These are phyloP conservation scores for Zopfia rhizophila DNA, from an alignment of 2,329 filamentous ascomycete species.

Conservation along the genomic window DNA sequence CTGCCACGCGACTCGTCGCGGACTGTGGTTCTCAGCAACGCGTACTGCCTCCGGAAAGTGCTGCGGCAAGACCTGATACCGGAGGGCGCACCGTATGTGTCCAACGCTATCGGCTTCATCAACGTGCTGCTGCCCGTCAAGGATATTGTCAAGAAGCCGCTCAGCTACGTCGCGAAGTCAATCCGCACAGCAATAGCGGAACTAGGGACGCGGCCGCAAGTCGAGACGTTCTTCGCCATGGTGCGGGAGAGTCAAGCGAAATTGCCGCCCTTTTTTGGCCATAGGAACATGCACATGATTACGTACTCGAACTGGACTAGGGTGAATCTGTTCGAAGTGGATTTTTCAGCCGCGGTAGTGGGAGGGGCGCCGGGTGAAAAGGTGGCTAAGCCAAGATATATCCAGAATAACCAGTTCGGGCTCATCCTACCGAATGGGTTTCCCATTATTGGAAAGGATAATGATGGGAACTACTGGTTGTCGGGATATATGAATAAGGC, in stretches of 20 bases:
- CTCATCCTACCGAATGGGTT: conserved; percentile 11
- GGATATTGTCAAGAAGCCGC: conserved; percentile 3
- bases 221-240: conserved; percentile 11
- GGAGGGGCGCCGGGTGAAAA: conserved; percentile 1
- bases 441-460: conserved; percentile 15
- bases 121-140: conserved; percentile 6
- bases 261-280: conserved; percentile 18
- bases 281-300: conserved; percentile 12
- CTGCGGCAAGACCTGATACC: conserved; percentile 11
- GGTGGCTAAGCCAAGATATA: conserved; percentile 11
- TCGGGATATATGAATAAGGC: conserved; percentile 12
- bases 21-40: conserved; percentile 9
- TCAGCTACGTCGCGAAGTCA: not conserved
- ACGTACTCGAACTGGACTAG: conserved; percentile 29
- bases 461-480: conserved; percentile 10
- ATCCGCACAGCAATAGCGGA: conserved; percentile 5
- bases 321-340: conserved; percentile 25
- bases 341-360: conserved; percentile 27
- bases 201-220: conserved; percentile 5
- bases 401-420: conserved; percentile 12
- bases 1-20: not conserved
- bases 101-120: conserved; percentile 10
- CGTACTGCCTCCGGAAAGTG: conserved; percentile 5
- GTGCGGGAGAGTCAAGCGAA: not conserved
- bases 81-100: conserved; percentile 1